Percentiles rank a stretch among this genome's conserved stretches.
phyloP scores from a whole-genome alignment of 75 land plant genomes.

The Ceratopteris richardii region DNA sequence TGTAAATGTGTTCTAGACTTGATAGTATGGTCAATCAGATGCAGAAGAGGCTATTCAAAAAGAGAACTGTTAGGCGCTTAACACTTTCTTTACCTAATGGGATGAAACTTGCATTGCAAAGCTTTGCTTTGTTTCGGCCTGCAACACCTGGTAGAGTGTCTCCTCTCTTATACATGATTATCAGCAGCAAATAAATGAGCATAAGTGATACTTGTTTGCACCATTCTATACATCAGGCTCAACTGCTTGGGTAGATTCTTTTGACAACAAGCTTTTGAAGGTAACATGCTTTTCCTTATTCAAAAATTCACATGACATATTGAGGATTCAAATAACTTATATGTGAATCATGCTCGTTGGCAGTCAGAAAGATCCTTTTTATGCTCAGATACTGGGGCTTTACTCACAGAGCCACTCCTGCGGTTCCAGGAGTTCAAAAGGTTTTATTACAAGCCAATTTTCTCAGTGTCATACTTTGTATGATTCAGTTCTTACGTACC shows the following conservation, averaged over 20 bases:
- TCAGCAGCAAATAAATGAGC: too few species aligned
- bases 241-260: slow-evolving; percentile 70
- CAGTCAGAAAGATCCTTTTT: slow-evolving; percentile 81
- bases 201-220: too few species aligned
- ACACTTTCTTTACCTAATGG: slow-evolving; percentile 49
- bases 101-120: slow-evolving; percentile 50
- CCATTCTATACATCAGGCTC: too few species aligned
- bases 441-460: slow-evolving; percentile 33
- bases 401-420: slow-evolving; percentile 49
- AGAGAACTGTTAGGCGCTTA: slow-evolving; percentile 60
- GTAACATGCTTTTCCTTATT: slow-evolving; percentile 16
- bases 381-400: slow-evolving; percentile 85
- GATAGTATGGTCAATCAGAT: slow-evolving; percentile 57
- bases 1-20: slow-evolving; percentile 33
- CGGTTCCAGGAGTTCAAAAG: slow-evolving; percentile 59
- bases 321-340: background rate
- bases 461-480: background rate
- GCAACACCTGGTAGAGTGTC: slow-evolving; percentile 47
- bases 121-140: slow-evolving; percentile 87
- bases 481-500: background rate
- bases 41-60: slow-evolving; percentile 73
- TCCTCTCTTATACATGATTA: background rate
- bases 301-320: background rate
- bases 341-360: slow-evolving; percentile 3
- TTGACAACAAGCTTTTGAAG: slow-evolving; percentile 75